Percentiles rank a stretch among this genome's conserved stretches.
These are phyloP conservation scores for Populus hybrid DNA, from an alignment of 441 rosid genomes.

Conservation along the genomic window DNA sequence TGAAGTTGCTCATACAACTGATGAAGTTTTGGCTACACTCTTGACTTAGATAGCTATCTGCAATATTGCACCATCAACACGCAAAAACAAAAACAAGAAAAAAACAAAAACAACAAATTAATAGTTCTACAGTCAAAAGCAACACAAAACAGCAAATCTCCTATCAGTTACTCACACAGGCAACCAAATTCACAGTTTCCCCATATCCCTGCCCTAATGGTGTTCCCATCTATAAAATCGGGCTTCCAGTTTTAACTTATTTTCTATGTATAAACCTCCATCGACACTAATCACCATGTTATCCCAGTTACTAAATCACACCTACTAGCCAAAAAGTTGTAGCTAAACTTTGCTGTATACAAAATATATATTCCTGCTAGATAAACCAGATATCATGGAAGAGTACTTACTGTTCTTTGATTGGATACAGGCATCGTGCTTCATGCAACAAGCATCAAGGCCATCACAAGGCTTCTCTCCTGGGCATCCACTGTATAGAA, in stretches of 20 bases:
- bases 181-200: background rate
- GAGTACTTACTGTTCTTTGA: slow-evolving; percentile 54
- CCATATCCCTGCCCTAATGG: background rate
- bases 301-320: background rate
- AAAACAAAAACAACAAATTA: no score
- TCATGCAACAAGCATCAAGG: slow-evolving; percentile 89
- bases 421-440: slow-evolving; percentile 79
- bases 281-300: no score
- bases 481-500: slow-evolving; percentile 76
- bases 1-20: slow-evolving; percentile 64
- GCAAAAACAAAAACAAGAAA: no score
- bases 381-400: background rate
- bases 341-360: no score
- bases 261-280: no score
- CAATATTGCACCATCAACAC: background rate
- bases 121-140: background rate
- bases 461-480: slow-evolving; percentile 85
- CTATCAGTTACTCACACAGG: background rate
- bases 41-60: slow-evolving; percentile 75
- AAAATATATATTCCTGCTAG: background rate
- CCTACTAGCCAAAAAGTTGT: background rate
- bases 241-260: no score
- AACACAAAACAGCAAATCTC: background rate
- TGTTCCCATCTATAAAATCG: background rate
- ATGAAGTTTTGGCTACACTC: slow-evolving; percentile 79